Evolutionary conservation across 208 protist species (phyloP), one percentile per base, ranked within the genome.

Genomic region (Trichomonas tenax): DNA sequence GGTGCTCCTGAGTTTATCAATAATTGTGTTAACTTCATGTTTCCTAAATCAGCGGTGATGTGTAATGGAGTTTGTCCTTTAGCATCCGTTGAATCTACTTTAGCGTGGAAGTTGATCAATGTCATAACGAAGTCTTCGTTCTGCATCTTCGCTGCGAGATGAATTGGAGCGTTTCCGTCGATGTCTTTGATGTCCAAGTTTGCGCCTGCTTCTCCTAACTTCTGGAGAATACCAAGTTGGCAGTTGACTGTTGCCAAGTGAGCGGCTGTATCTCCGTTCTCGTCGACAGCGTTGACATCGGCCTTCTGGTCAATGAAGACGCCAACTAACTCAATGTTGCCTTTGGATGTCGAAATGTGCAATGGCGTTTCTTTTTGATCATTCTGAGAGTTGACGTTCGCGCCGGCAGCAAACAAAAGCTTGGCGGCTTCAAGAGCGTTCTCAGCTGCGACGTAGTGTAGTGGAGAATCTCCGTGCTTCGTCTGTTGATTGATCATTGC

Each of bases 281-380:
- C 9, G 36, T 96, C 48, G 14, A 23, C 26, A n/a, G 8, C 26
- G 44, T 96, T 81, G 0, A 96, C 14, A 72, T 96, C n/a, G 11
- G 95, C 95, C n/a, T 88, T 23, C 21, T 88, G 41, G 4, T 96
- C 95, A 51, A 96, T 96, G 36, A 63, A 88, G 9, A 88, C 11
- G 45, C 4, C 38, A 41, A 81, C 44, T 48, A 88, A 23, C 36
- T 96, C 95, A 36, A 96, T 51, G 40, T 88, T 48, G 11, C 95
- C 95, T n/a, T 58, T 38, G 10, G 0, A 23, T 48, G 44, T 48
- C 11, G 34, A 34, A 11, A 96, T 40, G 21, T 89, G 81, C 3
- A 96, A 40, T 21, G 95, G 48, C 9, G 95, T 93, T 51, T 93
- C 86, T 51, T 15, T 48, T 4, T 58, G 6, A 21, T 49, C 26